Evolutionary conservation across 352 stramenopile species (phyloP).

Genomic region (Pseudoperonospora humuli): DNA sequence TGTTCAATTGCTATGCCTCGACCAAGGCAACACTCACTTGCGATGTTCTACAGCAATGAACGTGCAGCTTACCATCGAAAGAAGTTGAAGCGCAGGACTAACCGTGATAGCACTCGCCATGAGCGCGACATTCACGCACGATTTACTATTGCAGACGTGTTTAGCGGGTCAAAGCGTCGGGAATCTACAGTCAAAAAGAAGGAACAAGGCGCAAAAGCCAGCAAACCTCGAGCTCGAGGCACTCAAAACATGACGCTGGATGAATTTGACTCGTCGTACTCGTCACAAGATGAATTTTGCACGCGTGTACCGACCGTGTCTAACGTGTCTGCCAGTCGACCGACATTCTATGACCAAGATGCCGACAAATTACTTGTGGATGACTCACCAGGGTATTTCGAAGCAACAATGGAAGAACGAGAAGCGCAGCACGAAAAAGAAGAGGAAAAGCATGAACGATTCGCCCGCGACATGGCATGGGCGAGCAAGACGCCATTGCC

Average conservation of each 20-base stretch:
- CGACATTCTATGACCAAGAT: slow-evolving; percentile 40
- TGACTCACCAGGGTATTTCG: slow-evolving; percentile 52
- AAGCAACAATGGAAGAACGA: slow-evolving; percentile 21
- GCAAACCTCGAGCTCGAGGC: slow-evolving; percentile 9
- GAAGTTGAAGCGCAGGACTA: not conserved
- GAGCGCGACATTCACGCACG: slow-evolving; percentile 14
- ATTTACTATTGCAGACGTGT: slow-evolving; percentile 28
- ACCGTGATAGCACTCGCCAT: not conserved
- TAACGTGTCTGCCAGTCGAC: slow-evolving; percentile 2
- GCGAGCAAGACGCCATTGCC: slow-evolving; percentile 15
- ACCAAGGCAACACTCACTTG: slow-evolving; percentile 8
- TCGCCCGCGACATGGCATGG: slow-evolving; percentile 19
- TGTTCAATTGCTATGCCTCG: slow-evolving; percentile 20
- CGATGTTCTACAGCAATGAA: slow-evolving; percentile 8
- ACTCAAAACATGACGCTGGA: slow-evolving; percentile 27
- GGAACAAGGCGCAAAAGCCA: slow-evolving; percentile 1
- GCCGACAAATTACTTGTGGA: slow-evolving; percentile 52
- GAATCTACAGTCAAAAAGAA: slow-evolving; percentile 15
- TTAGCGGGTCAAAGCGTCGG: slow-evolving; percentile 18
- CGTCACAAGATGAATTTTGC: slow-evolving; percentile 18
- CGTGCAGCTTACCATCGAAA: not conserved
- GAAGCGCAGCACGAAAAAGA: slow-evolving; percentile 19
- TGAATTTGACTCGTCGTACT: slow-evolving; percentile 25
- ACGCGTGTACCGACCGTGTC: slow-evolving; percentile 6
- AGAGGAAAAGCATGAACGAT: slow-evolving; percentile 18